Conservation (phyloP, 495 filamentous ascomycete genomes). For the Talaromyces stipitatus region DNA sequence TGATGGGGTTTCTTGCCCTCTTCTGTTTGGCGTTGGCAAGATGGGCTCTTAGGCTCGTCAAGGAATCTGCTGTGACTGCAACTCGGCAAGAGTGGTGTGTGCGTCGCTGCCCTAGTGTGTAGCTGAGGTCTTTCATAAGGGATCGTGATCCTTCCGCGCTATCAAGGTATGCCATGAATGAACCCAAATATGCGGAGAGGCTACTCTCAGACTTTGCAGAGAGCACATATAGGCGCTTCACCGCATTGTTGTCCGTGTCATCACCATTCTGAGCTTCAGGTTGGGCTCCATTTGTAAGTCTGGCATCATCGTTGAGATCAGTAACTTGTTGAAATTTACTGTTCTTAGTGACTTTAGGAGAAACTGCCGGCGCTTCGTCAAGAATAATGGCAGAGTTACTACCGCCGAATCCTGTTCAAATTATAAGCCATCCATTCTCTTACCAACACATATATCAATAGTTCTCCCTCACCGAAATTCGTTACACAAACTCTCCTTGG, state of each 20-base stretch:
- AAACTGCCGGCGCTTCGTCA: constrained; percentile 16
- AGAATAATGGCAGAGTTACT: constrained; percentile 25
- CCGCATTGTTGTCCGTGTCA: too few relatives aligned
- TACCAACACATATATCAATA: too few relatives aligned
- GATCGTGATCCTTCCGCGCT: not conserved
- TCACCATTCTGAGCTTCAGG: too few relatives aligned
- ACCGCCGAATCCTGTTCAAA: constrained; percentile 17
- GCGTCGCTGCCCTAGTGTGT: constrained; percentile 29
- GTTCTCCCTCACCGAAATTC: too few relatives aligned
- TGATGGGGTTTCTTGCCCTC: not conserved
- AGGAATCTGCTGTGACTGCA: constrained; percentile 15
- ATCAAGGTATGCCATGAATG: not conserved
- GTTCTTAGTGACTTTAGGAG: not conserved
- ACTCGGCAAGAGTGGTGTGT: constrained; percentile 17
- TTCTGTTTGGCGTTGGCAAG: not conserved
- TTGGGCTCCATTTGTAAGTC: not conserved
- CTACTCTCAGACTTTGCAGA: too few relatives aligned
- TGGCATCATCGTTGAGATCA: not conserved
- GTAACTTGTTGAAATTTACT: not conserved
- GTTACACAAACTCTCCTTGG: too few relatives aligned
- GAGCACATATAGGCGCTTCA: too few relatives aligned
- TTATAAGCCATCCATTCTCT: too few relatives aligned
- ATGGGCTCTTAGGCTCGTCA: not conserved
- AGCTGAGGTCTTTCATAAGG: constrained; percentile 21
- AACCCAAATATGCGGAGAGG: constrained; percentile 1